Percentiles rank a stretch among this genome's conserved stretches.
These are phyloP conservation scores for Clonostachys byssicola DNA, from an alignment of 2,329 filamentous ascomycete species.

Conservation along the genomic window DNA sequence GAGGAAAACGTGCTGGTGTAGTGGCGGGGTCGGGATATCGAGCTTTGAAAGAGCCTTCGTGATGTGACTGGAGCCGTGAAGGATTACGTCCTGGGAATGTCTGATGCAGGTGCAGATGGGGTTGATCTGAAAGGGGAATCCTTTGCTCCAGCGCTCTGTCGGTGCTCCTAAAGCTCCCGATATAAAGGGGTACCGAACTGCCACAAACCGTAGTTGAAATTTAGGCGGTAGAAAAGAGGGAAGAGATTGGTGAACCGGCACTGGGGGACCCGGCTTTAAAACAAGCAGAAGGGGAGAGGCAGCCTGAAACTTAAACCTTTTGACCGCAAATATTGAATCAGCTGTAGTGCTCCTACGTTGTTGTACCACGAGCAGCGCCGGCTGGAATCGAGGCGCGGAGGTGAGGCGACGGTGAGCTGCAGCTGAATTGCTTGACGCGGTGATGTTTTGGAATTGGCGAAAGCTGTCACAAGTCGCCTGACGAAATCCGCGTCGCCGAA, in stretches of 20 bases:
- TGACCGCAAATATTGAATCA: background rate
- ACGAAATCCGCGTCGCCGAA: no score
- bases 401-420: no score
- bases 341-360: no score
- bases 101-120: constrained; percentile 1
- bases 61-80: constrained; percentile 3
- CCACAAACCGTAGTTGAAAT: constrained; percentile 1
- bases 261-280: constrained; percentile 24
- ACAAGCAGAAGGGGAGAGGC: constrained; percentile 28
- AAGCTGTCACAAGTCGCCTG: no score
- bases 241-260: constrained; percentile 30
- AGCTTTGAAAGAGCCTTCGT: constrained; percentile 2
- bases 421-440: no score
- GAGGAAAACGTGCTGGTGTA: constrained; percentile 93
- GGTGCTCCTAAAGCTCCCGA: constrained; percentile 14
- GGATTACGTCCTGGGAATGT: constrained; percentile 2
- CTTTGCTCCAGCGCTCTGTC: constrained; percentile 16
- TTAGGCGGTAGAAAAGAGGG: constrained; percentile 6
- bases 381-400: no score
- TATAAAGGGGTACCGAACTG: constrained; percentile 5
- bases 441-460: no score
- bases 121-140: constrained; percentile 6
- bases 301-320: constrained; percentile 31
- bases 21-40: constrained; percentile 36
- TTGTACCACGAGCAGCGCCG: no score